These are phyloP conservation scores for Echeveria elegans DNA, from an alignment of 164 flowering plant species.

Conservation along the genomic window DNA sequence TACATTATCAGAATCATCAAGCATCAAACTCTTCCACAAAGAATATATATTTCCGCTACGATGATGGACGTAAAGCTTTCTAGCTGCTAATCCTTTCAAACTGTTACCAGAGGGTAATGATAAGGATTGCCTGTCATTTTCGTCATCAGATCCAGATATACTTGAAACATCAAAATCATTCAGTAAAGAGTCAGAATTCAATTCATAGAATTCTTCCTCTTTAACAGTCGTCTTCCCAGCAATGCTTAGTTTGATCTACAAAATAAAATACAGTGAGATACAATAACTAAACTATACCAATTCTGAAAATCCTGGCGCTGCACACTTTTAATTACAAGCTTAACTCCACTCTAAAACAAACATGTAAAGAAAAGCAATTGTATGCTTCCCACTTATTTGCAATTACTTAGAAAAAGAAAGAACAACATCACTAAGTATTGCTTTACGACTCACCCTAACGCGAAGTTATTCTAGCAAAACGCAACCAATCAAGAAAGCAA, in stretches of 20 bases:
- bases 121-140: conserved; percentile 31
- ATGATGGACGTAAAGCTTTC: conserved; percentile 34
- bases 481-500: too few relatives aligned
- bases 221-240: conserved; percentile 64
- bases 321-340: too few relatives aligned
- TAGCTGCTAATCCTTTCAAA: neutral
- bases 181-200: conserved; percentile 43
- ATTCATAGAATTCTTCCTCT: conserved; percentile 89
- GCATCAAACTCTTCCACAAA: conserved; percentile 65
- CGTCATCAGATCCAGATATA: conserved; percentile 96
- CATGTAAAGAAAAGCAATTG: too few relatives aligned
- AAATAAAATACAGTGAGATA: neutral
- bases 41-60: conserved; percentile 61
- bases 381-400: neutral
- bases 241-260: conserved; percentile 71
- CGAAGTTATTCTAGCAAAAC: too few relatives aligned
- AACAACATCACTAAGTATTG: neutral
- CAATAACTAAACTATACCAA: too few relatives aligned
- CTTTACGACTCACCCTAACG: too few relatives aligned
- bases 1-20: conserved; percentile 46
- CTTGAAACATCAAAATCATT: conserved; percentile 81
- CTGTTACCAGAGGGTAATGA: conserved; percentile 4
- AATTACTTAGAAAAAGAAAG: neutral
- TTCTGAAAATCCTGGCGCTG: too few relatives aligned
- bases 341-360: neutral